Evolutionary conservation across 768 basidiomycete genomes (phyloP), one percentile per base, ranked within the genome.

Genomic region (Leccinum obscurum): DNA sequence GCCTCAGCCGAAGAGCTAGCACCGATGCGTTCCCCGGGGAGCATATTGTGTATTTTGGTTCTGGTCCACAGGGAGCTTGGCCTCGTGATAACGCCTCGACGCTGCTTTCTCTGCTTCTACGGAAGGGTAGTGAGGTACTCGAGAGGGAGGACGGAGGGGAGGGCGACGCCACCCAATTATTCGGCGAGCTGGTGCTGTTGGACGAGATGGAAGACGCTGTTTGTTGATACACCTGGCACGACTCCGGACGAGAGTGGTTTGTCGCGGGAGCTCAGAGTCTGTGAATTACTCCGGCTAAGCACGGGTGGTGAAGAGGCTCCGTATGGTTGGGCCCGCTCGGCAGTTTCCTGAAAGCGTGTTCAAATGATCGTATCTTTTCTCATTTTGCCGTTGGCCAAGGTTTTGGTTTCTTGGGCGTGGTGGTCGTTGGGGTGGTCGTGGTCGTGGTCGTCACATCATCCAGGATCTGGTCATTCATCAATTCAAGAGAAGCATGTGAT

Each of bases 61-160:
- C 24, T 83, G 80, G 46, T 84, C 84, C 15, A 91, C 90, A 7
- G 90, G 89, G 51, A 77, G 77, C 68, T 85, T 89, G 0, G 90
- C 90, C 54, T 89, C 84, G 32, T 87, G 79, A 68, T 90, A 93
- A 60, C 85, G 77, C 64, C 70, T 78, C 57, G 91, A 68, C 24
- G 86, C 86, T 3, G 83, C 87, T 68, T 92, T 92, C 73, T 93
- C 91, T 68, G 89, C 82, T 61, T 85, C 87, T 0, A 89, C 90
- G 20, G 85, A 83, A 35, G 76, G 73, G 66, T 84, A 89, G 34
- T 81, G 80, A 32, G 84, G 82, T 4, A 78, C 68, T 61, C 6
- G 70, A 59, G 37, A 65, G 34, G 6, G 75, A 59, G 48, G 67
- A 26, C 37, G 76, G 61, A 26, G 66, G 70, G 39, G 72, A 56